Evolutionary conservation across 1,284 basidiomycete genomes (phyloP).

Genomic region (Trichosporon coremiiforme): DNA sequence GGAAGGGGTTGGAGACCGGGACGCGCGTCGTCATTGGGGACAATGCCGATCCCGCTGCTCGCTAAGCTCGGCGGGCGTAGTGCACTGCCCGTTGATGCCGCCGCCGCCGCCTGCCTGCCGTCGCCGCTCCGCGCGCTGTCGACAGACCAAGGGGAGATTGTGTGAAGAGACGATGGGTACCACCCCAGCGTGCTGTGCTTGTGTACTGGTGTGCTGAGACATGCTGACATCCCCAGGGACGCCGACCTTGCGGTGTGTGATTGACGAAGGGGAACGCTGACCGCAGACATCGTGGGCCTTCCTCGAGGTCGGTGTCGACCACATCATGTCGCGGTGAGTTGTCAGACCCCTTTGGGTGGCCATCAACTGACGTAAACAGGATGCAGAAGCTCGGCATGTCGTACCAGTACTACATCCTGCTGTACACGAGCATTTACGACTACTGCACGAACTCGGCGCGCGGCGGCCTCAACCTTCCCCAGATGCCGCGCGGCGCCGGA

Average conservation of each 20-base stretch:
- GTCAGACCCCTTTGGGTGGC: background rate
- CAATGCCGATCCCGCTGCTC: background rate
- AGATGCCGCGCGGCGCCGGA: conserved; percentile 63
- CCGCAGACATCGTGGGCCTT: conserved; percentile 80
- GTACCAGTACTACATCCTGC: conserved; percentile 86
- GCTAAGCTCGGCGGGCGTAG: background rate
- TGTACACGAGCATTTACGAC: conserved; percentile 94
- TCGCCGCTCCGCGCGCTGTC: background rate
- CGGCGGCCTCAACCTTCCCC: conserved; percentile 31
- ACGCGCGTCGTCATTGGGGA: background rate
- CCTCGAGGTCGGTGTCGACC: conserved; percentile 84
- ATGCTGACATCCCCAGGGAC: conserved; percentile 35
- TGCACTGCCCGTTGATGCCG: background rate
- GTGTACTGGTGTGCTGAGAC: background rate
- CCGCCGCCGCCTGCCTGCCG: background rate
- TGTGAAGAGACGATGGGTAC: background rate
- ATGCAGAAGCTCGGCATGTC: conserved; percentile 79
- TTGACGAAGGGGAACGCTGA: conserved; percentile 17
- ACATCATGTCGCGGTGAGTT: conserved; percentile 76
- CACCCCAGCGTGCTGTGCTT: background rate
- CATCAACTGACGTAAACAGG: conserved; percentile 46
- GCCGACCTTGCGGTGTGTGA: conserved; percentile 39
- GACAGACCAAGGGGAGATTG: background rate
- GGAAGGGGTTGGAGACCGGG: background rate
- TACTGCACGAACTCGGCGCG: conserved; percentile 70